These are phyloP conservation scores for Oryza australiensis DNA, from an alignment of 176 grass and related monocot species.

Conservation along the genomic window DNA sequence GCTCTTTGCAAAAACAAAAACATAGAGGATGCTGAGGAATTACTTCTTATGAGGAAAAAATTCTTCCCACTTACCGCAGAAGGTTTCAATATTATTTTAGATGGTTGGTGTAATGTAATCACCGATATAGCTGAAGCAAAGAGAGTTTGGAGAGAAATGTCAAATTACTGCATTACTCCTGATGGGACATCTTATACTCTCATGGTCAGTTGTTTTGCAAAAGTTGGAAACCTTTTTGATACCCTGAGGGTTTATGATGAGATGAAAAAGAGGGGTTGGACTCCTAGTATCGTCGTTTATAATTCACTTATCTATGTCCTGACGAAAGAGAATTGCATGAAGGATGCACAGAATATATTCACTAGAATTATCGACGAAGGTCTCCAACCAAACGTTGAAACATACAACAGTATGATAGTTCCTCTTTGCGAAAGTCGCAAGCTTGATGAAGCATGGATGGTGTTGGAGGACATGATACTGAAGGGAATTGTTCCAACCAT, in stretches of 20 bases:
- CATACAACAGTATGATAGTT: conserved; percentile 83
- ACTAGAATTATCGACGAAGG: conserved; percentile 62
- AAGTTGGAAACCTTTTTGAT: conserved; percentile 86
- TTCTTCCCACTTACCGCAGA: conserved; percentile 63
- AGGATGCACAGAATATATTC: conserved; percentile 82
- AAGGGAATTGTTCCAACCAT: conserved; percentile 60
- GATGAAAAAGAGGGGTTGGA: conserved; percentile 86
- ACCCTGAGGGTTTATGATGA: conserved; percentile 87
- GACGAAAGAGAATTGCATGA: conserved; percentile 88
- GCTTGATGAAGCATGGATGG: conserved; percentile 65
- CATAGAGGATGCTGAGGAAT: conserved; percentile 88
- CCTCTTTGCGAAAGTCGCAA: conserved; percentile 68
- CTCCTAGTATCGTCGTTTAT: conserved; percentile 64
- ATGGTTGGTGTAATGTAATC: conserved; percentile 86
- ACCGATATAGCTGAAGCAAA: conserved; percentile 86
- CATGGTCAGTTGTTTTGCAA: conserved; percentile 94
- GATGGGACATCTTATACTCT: conserved; percentile 69
- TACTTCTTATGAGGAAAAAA: conserved; percentile 76
- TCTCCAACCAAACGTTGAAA: conserved; percentile 64
- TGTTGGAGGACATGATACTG: conserved; percentile 71
- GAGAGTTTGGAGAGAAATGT: conserved; percentile 94
- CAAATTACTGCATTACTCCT: conserved; percentile 78
- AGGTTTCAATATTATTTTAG: conserved; percentile 85
- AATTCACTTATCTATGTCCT: conserved; percentile 89
- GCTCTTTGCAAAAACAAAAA: conserved; percentile 88